These are phyloP conservation scores for Colletotrichum lini DNA, from an alignment of 2,329 filamentous ascomycete species.

Conservation along the genomic window DNA sequence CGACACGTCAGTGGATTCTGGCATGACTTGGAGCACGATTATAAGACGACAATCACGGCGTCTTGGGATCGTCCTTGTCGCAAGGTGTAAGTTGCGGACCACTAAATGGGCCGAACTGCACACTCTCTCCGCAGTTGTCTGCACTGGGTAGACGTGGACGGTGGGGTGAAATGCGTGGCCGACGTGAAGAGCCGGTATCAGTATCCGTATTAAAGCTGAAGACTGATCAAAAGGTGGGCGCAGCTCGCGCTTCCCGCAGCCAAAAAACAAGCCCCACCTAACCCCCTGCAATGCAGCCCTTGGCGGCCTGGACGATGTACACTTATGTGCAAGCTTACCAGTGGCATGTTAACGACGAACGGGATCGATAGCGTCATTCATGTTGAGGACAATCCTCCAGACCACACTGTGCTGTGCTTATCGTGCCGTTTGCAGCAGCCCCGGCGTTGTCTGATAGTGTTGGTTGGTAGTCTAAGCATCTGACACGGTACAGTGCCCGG, in stretches of 20 bases:
- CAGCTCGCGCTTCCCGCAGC: slow-evolving; percentile 28
- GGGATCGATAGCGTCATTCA: slow-evolving; percentile 38
- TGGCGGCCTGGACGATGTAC: slow-evolving; percentile 29
- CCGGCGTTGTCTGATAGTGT: slow-evolving; percentile 16
- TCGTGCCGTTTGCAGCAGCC: slow-evolving; percentile 25
- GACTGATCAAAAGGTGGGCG: slow-evolving; percentile 6
- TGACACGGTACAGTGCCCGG: slow-evolving; percentile 36
- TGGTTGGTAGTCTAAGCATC: slow-evolving; percentile 20
- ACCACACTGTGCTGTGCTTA: slow-evolving; percentile 31
- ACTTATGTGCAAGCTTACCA: slow-evolving; percentile 25
- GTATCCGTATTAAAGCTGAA: slow-evolving; percentile 23
- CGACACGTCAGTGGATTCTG: slow-evolving; percentile 32
- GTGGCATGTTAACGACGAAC: neutral
- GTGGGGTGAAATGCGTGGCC: slow-evolving; percentile 15
- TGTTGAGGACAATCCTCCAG: slow-evolving; percentile 7
- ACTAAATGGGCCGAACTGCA: slow-evolving; percentile 15
- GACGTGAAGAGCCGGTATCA: slow-evolving; percentile 29
- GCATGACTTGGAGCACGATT: slow-evolving; percentile 36
- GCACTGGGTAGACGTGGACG: slow-evolving; percentile 1
- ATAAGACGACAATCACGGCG: slow-evolving; percentile 36
- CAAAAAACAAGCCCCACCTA: slow-evolving; percentile 28
- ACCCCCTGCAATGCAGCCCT: slow-evolving; percentile 30
- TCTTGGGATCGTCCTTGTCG: slow-evolving; percentile 41
- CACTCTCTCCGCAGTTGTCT: slow-evolving; percentile 10
- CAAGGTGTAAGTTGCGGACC: slow-evolving; percentile 27